Percentiles rank a stretch among this genome's conserved stretches.
These are phyloP conservation scores for Calonectria pauciramosa DNA, from an alignment of 2,329 filamentous ascomycete genomes.

Conservation along the genomic window DNA sequence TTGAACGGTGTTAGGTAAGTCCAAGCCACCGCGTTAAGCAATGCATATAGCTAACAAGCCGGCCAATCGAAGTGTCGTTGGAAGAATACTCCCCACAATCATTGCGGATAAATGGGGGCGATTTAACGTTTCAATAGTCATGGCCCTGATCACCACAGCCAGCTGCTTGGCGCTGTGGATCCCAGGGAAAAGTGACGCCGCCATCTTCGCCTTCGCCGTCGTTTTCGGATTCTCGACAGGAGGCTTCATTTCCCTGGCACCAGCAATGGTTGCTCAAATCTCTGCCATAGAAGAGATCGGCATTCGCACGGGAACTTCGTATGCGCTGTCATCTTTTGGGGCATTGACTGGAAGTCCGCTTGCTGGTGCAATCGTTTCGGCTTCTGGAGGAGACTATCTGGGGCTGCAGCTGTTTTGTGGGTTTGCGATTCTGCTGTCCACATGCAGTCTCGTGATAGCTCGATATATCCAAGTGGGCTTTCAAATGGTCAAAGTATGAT, in stretches of 20 bases:
- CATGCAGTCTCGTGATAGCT: neutral
- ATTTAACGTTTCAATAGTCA: slow-evolving; percentile 1
- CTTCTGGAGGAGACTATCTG: neutral
- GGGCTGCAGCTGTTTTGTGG: slow-evolving; percentile 8
- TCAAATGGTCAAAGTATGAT: neutral
- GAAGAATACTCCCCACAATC: neutral
- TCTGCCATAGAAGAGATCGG: slow-evolving; percentile 6
- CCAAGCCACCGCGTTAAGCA: neutral
- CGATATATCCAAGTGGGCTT: neutral
- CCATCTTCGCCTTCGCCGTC: slow-evolving; percentile 54
- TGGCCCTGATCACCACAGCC: neutral
- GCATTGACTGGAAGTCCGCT: slow-evolving; percentile 9
- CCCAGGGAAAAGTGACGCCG: slow-evolving; percentile 10
- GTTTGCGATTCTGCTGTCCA: neutral
- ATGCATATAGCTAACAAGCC: neutral
- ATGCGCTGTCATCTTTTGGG: neutral
- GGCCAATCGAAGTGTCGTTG: neutral
- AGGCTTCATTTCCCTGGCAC: slow-evolving; percentile 56
- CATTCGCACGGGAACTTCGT: slow-evolving; percentile 1
- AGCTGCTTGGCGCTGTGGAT: neutral
- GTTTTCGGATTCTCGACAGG: slow-evolving; percentile 59
- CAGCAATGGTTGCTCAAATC: slow-evolving; percentile 57
- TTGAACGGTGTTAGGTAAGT: slow-evolving; percentile 50
- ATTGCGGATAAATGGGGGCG: slow-evolving; percentile 1
- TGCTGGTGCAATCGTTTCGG: neutral